phyloP scores from a whole-genome alignment of 2,329 filamentous ascomycete genomes.

The Samsoniella hepiali region DNA sequence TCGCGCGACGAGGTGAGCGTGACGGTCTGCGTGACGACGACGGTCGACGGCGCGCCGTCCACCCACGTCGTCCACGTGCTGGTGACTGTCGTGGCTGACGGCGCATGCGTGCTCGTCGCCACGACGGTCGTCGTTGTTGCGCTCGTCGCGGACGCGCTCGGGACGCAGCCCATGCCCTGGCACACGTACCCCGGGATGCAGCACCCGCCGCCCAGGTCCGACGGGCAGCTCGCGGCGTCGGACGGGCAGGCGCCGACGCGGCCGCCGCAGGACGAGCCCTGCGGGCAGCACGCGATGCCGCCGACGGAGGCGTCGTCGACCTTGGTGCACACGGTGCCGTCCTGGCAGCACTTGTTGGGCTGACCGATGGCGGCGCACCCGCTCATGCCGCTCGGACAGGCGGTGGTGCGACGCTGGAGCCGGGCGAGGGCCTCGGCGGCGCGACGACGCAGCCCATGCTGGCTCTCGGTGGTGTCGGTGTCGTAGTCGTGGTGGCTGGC shows the following conservation, averaged over 20 bases:
- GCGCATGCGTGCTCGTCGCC: conserved; percentile 22
- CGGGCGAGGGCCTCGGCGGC: conserved; percentile 45
- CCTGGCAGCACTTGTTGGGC: conserved; percentile 69
- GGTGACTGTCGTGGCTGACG: conserved; percentile 32
- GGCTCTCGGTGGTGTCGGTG: conserved; percentile 19
- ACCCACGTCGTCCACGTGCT: conserved; percentile 39
- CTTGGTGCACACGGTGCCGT: conserved; percentile 62
- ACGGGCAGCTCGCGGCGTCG: conserved; percentile 62
- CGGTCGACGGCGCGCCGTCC: conserved; percentile 37
- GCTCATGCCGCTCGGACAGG: conserved; percentile 65
- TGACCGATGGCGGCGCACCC: conserved; percentile 62
- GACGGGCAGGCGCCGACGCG: conserved; percentile 58
- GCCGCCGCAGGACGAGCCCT: conserved; percentile 61
- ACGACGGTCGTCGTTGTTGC: conserved; percentile 18
- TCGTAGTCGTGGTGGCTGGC: conserved; percentile 41
- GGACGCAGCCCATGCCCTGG: conserved; percentile 61
- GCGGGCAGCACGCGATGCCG: conserved; percentile 71
- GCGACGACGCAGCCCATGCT: conserved; percentile 35
- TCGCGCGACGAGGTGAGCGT: conserved; percentile 36
- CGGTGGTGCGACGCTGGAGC: conserved; percentile 50
- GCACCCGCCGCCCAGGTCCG: conserved; percentile 67
- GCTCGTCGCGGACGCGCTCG: conserved; percentile 31
- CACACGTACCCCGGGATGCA: conserved; percentile 72
- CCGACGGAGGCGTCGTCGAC: conserved; percentile 62
- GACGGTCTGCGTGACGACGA: conserved; percentile 40